Conservation (phyloP, 768 basidiomycete species). For the Mycena haematopus region DNA sequence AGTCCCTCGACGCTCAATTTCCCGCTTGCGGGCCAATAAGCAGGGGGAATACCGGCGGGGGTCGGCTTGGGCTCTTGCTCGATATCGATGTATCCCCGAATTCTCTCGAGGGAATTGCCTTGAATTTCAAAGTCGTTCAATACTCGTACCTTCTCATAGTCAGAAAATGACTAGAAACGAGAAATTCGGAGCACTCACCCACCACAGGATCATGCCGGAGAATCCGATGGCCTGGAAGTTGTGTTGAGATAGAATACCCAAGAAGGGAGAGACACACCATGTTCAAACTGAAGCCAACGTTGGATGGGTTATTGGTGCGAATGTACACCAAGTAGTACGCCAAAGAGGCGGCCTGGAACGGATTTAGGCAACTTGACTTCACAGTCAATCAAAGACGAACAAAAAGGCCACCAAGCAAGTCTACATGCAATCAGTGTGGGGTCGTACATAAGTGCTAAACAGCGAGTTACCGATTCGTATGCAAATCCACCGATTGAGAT, state of each 20-base stretch:
- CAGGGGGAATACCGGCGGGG: slow-evolving; percentile 46
- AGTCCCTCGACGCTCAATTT: slow-evolving; percentile 48
- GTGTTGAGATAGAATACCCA: no score
- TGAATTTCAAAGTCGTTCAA: slow-evolving; percentile 41
- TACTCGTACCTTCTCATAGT: slow-evolving; percentile 23
- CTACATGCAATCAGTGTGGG: neutral
- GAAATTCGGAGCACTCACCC: slow-evolving; percentile 26
- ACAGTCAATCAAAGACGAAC: slow-evolving; percentile 25
- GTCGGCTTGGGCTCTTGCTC: slow-evolving; percentile 47
- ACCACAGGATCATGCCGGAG: slow-evolving; percentile 51
- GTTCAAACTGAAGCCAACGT: slow-evolving; percentile 47
- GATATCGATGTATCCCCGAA: slow-evolving; percentile 44
- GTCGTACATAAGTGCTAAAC: neutral
- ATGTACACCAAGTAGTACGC: slow-evolving; percentile 50
- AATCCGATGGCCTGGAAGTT: slow-evolving; percentile 45
- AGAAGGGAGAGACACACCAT: slow-evolving; percentile 38
- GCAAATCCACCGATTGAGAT: slow-evolving; percentile 45
- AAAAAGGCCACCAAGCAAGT: slow-evolving; percentile 49
- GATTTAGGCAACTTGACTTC: neutral
- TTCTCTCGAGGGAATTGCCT: slow-evolving; percentile 33
- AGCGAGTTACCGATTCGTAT: slow-evolving; percentile 36
- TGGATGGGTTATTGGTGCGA: slow-evolving; percentile 39
- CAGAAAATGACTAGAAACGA: neutral
- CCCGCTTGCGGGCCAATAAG: slow-evolving; percentile 58
- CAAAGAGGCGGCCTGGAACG: slow-evolving; percentile 36